Conservation (phyloP, 805 yeast species). For the Maudiozyma barnettii region DNA sequence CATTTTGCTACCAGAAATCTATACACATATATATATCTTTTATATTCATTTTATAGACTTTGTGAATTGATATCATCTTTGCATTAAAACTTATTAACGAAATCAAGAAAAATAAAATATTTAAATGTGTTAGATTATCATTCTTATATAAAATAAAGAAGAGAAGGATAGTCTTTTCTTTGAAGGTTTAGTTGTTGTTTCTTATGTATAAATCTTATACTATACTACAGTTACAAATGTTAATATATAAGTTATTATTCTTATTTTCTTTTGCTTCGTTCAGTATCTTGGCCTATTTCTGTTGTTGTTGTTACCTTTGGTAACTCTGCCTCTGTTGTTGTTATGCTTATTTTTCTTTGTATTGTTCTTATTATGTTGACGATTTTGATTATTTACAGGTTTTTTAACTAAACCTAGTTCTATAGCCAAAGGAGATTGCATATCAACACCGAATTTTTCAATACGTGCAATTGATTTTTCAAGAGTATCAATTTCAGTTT, state of each 20-base stretch:
- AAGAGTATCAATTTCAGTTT: slow-evolving; percentile 50
- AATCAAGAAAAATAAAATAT: no score
- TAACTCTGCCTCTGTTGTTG: slow-evolving; percentile 4
- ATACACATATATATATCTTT: background rate
- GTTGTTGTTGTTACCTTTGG: slow-evolving; percentile 1
- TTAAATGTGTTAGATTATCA: no score
- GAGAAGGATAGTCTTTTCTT: no score
- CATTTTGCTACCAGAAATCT: slow-evolving; percentile 1
- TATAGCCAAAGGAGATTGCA: slow-evolving; percentile 53
- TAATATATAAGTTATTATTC: background rate
- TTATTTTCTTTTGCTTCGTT: background rate
- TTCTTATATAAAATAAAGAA: no score
- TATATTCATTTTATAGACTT: background rate
- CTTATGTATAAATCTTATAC: no score
- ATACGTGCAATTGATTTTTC: slow-evolving; percentile 41
- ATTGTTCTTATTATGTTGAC: background rate
- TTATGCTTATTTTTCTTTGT: slow-evolving; percentile 2
- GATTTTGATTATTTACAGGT: slow-evolving; percentile 2
- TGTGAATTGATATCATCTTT: no score
- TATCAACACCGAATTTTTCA: slow-evolving; percentile 74
- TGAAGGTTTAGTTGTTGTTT: background rate
- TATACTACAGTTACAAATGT: no score
- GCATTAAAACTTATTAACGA: background rate
- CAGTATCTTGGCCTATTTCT: slow-evolving; percentile 1
- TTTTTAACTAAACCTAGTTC: slow-evolving; percentile 48